Evolutionary conservation across 352 stramenopile genomes (phyloP).

Genomic region (Globisporangium abappressorium): DNA sequence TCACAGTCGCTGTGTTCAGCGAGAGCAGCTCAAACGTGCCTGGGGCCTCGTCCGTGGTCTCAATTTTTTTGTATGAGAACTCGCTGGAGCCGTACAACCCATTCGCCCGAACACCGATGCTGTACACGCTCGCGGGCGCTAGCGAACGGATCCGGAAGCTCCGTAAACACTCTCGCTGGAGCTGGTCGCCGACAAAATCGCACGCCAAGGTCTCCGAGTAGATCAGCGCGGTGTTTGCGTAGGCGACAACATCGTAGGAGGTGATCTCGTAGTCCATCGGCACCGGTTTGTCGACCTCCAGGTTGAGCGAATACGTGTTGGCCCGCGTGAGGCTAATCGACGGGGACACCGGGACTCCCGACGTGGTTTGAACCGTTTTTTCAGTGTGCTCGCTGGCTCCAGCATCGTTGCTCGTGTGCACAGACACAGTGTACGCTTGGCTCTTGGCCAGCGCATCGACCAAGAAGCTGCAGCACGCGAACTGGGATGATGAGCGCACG

Average conservation of each 20-base stretch:
- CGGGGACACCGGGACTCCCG: slow-evolving; percentile 28
- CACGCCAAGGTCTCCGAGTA: slow-evolving; percentile 10
- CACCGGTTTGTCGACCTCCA: slow-evolving; percentile 17
- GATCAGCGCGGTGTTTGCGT: slow-evolving; percentile 1
- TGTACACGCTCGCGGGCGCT: slow-evolving; percentile 4
- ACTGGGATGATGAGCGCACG: slow-evolving; percentile 23
- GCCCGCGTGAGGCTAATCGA: slow-evolving; percentile 20
- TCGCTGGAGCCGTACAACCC: slow-evolving; percentile 6
- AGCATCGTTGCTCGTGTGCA: slow-evolving; percentile 30
- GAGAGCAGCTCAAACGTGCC: slow-evolving; percentile 22
- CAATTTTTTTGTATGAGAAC: not conserved
- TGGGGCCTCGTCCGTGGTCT: slow-evolving; percentile 5
- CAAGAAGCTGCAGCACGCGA: slow-evolving; percentile 44
- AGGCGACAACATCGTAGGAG: slow-evolving; percentile 27
- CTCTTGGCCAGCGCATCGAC: slow-evolving; percentile 24
- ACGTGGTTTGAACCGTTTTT: slow-evolving; percentile 24
- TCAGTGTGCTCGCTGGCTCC: slow-evolving; percentile 18
- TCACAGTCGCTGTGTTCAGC: slow-evolving; percentile 19
- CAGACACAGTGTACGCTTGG: slow-evolving; percentile 30
- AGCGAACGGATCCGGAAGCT: slow-evolving; percentile 3
- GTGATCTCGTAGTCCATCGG: slow-evolving; percentile 36
- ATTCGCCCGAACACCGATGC: slow-evolving; percentile 6
- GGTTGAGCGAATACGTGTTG: slow-evolving; percentile 41
- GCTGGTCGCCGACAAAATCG: not conserved
- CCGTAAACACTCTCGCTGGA: not conserved